Conservation (phyloP, 306 rosid genomes). For the Trifolium dubium region DNA sequence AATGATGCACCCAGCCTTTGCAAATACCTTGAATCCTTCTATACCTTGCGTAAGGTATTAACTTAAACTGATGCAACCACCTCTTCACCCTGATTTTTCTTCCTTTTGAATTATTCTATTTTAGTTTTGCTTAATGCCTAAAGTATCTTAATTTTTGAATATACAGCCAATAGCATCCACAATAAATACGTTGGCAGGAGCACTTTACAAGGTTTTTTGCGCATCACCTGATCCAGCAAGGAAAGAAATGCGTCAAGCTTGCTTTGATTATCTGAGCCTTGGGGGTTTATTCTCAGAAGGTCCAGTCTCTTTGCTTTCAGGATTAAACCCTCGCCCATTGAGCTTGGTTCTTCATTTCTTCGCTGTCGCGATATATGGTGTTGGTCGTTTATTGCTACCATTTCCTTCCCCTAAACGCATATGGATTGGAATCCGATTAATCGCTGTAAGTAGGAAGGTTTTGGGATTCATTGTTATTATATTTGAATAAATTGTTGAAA, state of each 20-base stretch:
- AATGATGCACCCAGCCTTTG: slow-evolving; percentile 77
- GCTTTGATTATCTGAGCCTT: slow-evolving; percentile 91
- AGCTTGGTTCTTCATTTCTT: slow-evolving; percentile 95
- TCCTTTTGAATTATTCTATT: background rate
- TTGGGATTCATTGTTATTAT: background rate
- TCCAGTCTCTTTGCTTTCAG: slow-evolving; percentile 87
- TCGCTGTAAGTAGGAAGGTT: slow-evolving; percentile 55
- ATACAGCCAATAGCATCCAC: slow-evolving; percentile 96
- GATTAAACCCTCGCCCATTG: slow-evolving; percentile 87
- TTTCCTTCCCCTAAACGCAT: slow-evolving; percentile 86
- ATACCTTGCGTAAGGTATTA: slow-evolving; percentile 82
- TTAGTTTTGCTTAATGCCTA: background rate
- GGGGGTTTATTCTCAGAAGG: slow-evolving; percentile 87
- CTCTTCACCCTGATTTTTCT: background rate
- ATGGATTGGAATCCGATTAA: slow-evolving; percentile 80
- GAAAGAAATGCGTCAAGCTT: slow-evolving; percentile 95
- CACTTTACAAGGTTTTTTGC: slow-evolving; percentile 90
- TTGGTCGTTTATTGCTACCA: slow-evolving; percentile 81
- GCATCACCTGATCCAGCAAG: slow-evolving; percentile 94
- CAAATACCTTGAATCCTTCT: slow-evolving; percentile 89
- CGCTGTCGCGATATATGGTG: slow-evolving; percentile 88
- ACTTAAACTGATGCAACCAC: background rate
- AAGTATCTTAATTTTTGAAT: slow-evolving; percentile 28
- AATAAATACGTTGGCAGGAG: slow-evolving; percentile 95
- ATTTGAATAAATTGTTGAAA: background rate